Conservation (phyloP, 2,329 filamentous ascomycete species). For the Ophiostoma perfectum region DNA sequence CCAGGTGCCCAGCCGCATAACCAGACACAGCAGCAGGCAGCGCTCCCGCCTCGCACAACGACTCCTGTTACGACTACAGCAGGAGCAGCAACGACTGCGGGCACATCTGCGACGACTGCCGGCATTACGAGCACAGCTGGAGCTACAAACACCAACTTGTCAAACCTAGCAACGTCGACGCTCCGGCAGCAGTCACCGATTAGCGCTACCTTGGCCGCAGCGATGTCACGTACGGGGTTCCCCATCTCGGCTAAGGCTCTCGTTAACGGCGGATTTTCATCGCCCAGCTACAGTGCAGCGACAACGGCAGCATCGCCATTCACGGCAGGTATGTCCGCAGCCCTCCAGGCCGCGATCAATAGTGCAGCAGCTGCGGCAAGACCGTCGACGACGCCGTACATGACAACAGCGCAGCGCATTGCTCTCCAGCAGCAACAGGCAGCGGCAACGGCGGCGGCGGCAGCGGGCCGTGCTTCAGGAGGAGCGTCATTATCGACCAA, state of each 20-base stretch:
- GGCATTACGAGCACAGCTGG: neutral
- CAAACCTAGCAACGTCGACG: neutral
- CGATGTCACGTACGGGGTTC: constrained; percentile 11
- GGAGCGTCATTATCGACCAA: neutral
- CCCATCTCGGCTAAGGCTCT: constrained; percentile 8
- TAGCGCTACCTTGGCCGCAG: constrained; percentile 8
- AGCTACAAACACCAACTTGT: neutral
- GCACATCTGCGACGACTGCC: neutral
- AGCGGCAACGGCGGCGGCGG: neutral
- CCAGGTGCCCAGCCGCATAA: neutral
- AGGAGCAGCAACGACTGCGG: neutral
- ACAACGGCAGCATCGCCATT: constrained; percentile 13
- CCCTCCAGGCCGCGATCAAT: constrained; percentile 19
- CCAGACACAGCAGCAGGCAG: constrained; percentile 1
- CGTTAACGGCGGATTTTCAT: neutral
- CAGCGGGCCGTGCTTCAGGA: neutral
- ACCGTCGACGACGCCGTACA: constrained; percentile 12
- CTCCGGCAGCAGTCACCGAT: constrained; percentile 5
- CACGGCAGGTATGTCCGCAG: constrained; percentile 21
- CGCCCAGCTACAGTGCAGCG: constrained; percentile 11
- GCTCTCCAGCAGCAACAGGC: constrained; percentile 6
- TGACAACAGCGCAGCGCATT: constrained; percentile 19
- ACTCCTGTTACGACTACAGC: neutral
- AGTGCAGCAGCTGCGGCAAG: constrained; percentile 18
- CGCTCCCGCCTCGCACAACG: neutral